phyloP scores from a whole-genome alignment of 495 filamentous ascomycete genomes.

The Penicillium goetzii region DNA sequence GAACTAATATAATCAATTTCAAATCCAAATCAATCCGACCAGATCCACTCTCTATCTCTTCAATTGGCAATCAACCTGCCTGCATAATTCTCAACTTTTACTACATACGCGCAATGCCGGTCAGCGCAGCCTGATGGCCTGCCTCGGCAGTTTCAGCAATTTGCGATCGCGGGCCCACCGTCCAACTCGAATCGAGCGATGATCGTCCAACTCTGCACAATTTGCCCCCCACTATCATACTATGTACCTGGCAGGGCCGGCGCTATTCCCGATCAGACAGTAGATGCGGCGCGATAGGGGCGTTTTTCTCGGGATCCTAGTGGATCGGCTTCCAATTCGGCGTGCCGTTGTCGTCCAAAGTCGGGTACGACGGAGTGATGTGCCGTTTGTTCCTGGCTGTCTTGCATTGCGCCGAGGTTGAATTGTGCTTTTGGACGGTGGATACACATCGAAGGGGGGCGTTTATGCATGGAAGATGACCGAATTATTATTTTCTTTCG shows the following conservation, averaged over 20 bases:
- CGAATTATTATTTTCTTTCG: not conserved
- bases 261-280: not conserved
- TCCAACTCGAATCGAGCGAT: conserved; percentile 9
- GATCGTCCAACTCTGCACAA: conserved; percentile 9
- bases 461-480: conserved; percentile 12
- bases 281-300: not conserved
- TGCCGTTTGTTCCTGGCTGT: conserved; percentile 1
- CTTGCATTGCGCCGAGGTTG: conserved; percentile 10
- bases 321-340: conserved; percentile 17
- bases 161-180: conserved; percentile 16
- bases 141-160: conserved; percentile 25
- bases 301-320: conserved; percentile 15
- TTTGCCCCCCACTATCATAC: not conserved
- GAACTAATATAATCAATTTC: conserved; percentile 4
- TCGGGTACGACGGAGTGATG: conserved; percentile 3
- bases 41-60: not conserved
- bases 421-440: not conserved
- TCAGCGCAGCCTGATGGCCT: conserved; percentile 13
- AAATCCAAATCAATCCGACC: not conserved
- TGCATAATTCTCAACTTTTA: not conserved
- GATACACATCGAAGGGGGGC: not conserved
- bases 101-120: not conserved
- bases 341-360: conserved; percentile 12
- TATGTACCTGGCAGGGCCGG: not conserved
- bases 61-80: not conserved